A percentile compares a stretch with the other conserved stretches of the same genome.
phyloP scores from a whole-genome alignment of 352 stramenopile genomes.

The Phytopythium helicoides region DNA sequence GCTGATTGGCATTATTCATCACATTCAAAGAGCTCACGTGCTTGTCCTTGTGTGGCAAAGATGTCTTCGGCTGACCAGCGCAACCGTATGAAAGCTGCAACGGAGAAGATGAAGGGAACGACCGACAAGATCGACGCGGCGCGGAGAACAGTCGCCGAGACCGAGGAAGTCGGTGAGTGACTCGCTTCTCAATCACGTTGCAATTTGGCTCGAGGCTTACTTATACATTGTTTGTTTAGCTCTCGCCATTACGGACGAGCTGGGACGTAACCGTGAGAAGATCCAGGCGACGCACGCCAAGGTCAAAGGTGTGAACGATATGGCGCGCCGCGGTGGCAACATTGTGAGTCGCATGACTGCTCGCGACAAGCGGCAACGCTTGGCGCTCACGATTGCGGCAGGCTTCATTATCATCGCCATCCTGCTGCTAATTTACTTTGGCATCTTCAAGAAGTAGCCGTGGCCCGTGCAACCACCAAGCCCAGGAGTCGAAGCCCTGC shows the following conservation, averaged over 20 bases:
- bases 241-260: conserved; percentile 78
- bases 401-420: conserved; percentile 83
- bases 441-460: conserved; percentile 85
- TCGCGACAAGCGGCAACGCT: conserved; percentile 77
- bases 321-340: conserved; percentile 75
- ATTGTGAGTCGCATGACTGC: conserved; percentile 86
- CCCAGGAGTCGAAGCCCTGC: not conserved
- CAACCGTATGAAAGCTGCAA: conserved; percentile 74
- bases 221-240: conserved; percentile 24
- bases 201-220: not conserved
- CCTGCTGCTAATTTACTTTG: conserved; percentile 86
- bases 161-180: conserved; percentile 79
- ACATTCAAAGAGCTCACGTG: not conserved
- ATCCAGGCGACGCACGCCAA: conserved; percentile 81
- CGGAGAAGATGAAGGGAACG: conserved; percentile 86
- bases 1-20: not conserved
- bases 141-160: conserved; percentile 79
- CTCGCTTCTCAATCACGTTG: not conserved
- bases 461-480: not conserved
- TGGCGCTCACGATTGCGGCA: conserved; percentile 65
- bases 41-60: conserved; percentile 2
- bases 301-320: conserved; percentile 84
- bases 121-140: conserved; percentile 78
- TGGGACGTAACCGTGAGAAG: conserved; percentile 83
- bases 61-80: conserved; percentile 70